These are phyloP conservation scores for Prunus mira DNA, from an alignment of 306 rosid genomes.

Conservation along the genomic window DNA sequence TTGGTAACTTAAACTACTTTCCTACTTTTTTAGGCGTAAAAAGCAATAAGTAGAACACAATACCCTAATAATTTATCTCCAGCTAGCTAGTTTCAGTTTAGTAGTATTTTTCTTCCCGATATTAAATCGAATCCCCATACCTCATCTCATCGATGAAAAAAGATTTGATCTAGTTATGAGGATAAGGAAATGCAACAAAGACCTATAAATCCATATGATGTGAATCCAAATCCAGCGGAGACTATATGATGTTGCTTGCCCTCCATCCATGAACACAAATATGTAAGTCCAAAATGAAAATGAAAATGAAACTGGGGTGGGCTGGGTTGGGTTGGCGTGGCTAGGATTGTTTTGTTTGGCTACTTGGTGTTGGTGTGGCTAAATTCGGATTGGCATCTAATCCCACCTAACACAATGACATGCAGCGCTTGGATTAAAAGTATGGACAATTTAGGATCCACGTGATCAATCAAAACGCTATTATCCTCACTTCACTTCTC, in stretches of 20 bases:
- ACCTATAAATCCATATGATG: no score
- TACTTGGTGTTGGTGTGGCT: background rate
- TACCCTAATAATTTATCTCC: background rate
- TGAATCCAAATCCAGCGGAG: no score
- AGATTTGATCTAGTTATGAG: no score
- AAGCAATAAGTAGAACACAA: background rate
- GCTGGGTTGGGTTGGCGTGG: background rate
- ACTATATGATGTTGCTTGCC: background rate
- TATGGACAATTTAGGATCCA: constrained; percentile 49
- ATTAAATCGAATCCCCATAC: no score
- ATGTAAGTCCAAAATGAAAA: background rate
- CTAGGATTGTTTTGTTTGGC: background rate
- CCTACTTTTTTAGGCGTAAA: background rate
- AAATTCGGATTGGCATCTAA: constrained; percentile 19
- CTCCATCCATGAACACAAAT: background rate
- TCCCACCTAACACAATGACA: constrained; percentile 42
- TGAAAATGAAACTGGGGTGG: no score
- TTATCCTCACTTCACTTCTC: constrained; percentile 3
- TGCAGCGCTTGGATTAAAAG: constrained; percentile 37
- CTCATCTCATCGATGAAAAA: no score
- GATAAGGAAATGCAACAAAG: no score
- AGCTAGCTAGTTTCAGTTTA: no score
- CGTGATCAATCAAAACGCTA: constrained; percentile 28
- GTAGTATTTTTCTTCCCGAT: no score
- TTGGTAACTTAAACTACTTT: background rate